These are phyloP conservation scores for Arthrobotrys conoides DNA, from an alignment of 2,329 filamentous ascomycete species.

Conservation along the genomic window DNA sequence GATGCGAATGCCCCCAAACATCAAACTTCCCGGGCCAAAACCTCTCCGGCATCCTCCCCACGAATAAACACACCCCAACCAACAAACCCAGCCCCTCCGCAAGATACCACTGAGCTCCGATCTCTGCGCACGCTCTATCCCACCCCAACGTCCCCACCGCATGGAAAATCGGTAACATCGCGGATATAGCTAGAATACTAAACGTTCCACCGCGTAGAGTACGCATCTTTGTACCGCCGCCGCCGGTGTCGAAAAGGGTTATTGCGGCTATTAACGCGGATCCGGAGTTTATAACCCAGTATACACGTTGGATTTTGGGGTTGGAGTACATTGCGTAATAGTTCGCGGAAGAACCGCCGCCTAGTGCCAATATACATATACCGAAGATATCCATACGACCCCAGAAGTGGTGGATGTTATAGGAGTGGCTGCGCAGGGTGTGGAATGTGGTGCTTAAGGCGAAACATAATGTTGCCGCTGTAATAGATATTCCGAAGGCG, in stretches of 20 bases:
- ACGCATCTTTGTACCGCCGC: slow-evolving; percentile 64
- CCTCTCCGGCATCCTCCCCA: slow-evolving; percentile 43
- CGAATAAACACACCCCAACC: slow-evolving; percentile 61
- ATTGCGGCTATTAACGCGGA: slow-evolving; percentile 60
- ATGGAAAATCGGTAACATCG: slow-evolving; percentile 65
- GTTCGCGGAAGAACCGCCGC: slow-evolving; percentile 52
- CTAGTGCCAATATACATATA: slow-evolving; percentile 62
- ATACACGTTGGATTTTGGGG: slow-evolving; percentile 59
- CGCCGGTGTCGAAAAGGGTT: slow-evolving; percentile 64
- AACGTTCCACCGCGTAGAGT: slow-evolving; percentile 64
- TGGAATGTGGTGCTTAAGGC: slow-evolving; percentile 64
- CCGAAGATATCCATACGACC: slow-evolving; percentile 65
- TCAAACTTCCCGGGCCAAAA: slow-evolving; percentile 27
- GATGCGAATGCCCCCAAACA: slow-evolving; percentile 14
- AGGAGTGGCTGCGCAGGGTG: slow-evolving; percentile 65
- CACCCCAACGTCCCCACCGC: slow-evolving; percentile 63
- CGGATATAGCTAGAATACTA: slow-evolving; percentile 63
- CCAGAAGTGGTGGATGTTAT: slow-evolving; percentile 65
- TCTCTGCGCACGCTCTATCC: slow-evolving; percentile 60
- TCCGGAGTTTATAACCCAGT: slow-evolving; percentile 63
- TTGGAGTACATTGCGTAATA: slow-evolving; percentile 65
- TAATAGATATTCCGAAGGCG: slow-evolving; percentile 38
- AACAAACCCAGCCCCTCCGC: slow-evolving; percentile 60
- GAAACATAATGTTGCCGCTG: slow-evolving; percentile 32
- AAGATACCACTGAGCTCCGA: slow-evolving; percentile 63